Percentiles rank a stretch among this genome's conserved stretches.
phyloP scores from a whole-genome alignment of 2,329 filamentous ascomycete genomes.

The Diaporthe sp. region DNA sequence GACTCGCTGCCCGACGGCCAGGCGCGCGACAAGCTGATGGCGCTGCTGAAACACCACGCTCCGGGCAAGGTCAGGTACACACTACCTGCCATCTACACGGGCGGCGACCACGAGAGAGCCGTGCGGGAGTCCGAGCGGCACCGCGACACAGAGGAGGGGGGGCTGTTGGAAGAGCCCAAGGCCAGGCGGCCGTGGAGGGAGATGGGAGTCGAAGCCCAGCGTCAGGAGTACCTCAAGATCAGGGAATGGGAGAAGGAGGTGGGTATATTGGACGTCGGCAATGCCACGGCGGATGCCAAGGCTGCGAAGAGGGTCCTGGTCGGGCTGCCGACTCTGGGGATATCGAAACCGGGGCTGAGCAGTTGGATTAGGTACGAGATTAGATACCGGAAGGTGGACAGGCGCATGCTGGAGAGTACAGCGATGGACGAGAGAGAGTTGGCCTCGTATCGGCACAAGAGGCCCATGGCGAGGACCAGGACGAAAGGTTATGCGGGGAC shows the following conservation, averaged over 20 bases:
- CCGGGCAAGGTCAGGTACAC: conserved; percentile 67
- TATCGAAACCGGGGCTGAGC: conserved; percentile 57
- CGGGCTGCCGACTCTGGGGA: conserved; percentile 63
- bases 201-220: neutral
- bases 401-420: conserved; percentile 45
- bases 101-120: conserved; percentile 46
- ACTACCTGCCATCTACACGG: conserved; percentile 64
- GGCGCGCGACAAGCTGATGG: conserved; percentile 49
- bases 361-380: conserved; percentile 61
- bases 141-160: conserved; percentile 34
- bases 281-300: neutral
- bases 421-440: conserved; percentile 18
- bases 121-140: conserved; percentile 36
- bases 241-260: conserved; percentile 1
- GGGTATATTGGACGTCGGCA: neutral
- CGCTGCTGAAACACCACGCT: conserved; percentile 59
- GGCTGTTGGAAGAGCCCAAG: conserved; percentile 20
- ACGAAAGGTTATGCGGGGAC: neutral
- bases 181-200: conserved; percentile 15
- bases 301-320: conserved; percentile 52
- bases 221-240: neutral
- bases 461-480: neutral
- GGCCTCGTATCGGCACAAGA: neutral
- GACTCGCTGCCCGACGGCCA: conserved; percentile 49
- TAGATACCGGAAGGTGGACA: conserved; percentile 62